These are phyloP conservation scores for Ophiocordyceps australis DNA, from an alignment of 2,329 filamentous ascomycete genomes.

Conservation along the genomic window DNA sequence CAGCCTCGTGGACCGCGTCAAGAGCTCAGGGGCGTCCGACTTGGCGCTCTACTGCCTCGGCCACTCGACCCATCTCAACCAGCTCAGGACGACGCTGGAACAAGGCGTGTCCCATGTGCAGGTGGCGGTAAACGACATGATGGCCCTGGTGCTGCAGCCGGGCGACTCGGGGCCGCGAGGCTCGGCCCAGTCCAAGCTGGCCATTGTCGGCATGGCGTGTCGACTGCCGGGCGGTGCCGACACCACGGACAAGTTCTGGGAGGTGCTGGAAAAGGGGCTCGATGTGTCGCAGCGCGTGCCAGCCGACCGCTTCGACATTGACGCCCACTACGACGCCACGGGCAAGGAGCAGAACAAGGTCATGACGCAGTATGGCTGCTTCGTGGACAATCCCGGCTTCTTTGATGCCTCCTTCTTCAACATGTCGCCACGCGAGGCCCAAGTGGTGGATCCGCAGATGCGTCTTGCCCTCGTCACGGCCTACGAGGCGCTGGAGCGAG, in stretches of 20 bases:
- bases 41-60: no score
- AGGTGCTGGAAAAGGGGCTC: constrained; percentile 31
- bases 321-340: constrained; percentile 47
- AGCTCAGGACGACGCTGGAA: no score
- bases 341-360: constrained; percentile 47
- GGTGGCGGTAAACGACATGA: no score
- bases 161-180: no score
- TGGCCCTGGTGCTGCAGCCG: no score
- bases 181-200: constrained; percentile 36
- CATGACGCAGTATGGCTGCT: constrained; percentile 54
- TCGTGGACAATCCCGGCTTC: constrained; percentile 47
- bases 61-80: no score
- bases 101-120: no score
- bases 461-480: constrained; percentile 55
- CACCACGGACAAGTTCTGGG: constrained; percentile 13
- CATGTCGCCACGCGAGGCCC: constrained; percentile 63
- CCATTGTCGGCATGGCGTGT: constrained; percentile 51
- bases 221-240: constrained; percentile 11
- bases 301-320: constrained; percentile 46
- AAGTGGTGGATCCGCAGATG: constrained; percentile 60
- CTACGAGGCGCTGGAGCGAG: constrained; percentile 66
- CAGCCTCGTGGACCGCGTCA: neutral
- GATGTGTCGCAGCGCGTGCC: constrained; percentile 50
- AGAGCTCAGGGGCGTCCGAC: no score
- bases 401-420: constrained; percentile 72